Evolutionary conservation across 2,329 filamentous ascomycete species (phyloP), one percentile per base, ranked within the genome.

Genomic region (Pseudogymnoascus sp.): DNA sequence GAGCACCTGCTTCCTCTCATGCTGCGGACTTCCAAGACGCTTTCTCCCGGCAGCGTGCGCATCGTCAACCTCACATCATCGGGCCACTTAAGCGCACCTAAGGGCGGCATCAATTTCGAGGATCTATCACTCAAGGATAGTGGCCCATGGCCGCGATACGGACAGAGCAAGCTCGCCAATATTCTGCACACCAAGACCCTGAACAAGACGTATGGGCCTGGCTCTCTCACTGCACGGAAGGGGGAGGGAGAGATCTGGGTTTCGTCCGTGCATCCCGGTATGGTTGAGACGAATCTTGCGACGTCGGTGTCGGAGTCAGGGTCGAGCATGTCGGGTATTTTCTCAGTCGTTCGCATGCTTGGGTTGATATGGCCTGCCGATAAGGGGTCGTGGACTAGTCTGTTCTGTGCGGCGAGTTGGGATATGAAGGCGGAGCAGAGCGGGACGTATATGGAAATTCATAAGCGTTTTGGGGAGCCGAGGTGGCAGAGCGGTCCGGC

Each of bases 121-220:
- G 67, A 68, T 31, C 33, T 60, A 10, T 63, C 64, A 4, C 70
- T 74, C 62, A 72, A 72, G 63, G 72, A 76, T 64, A 67, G 69
- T 18, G 70, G 72, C 5, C n/a, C 65, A 62, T 74, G 68, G 75
- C 70, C 72, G 63, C 73, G 76, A 14, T 80, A 80, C 68, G 77
- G 76, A n/a, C 77, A 79, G 68, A 74, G 71, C 68, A 80, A 80
- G 69, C 75, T 79, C 6, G 77, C 75, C 62, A 79, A 79, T 62
- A 70, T 79, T 21, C 70, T 79, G 44, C 76, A 78, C 67, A 67
- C 73, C n/a, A 74, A 70, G 65, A 73, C 70, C 5, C 64, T 79
- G 56, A 65, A 76, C 62, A 70, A 69, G 62, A 63, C 23, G 18
- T 75, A 77, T 65, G 75, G 75, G 0, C 71, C 66, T 14, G 73